A percentile compares a stretch with the other conserved stretches of the same genome.
phyloP scores from a whole-genome alignment of 2,329 filamentous ascomycete genomes.

The Tolypocladium sp. region DNA sequence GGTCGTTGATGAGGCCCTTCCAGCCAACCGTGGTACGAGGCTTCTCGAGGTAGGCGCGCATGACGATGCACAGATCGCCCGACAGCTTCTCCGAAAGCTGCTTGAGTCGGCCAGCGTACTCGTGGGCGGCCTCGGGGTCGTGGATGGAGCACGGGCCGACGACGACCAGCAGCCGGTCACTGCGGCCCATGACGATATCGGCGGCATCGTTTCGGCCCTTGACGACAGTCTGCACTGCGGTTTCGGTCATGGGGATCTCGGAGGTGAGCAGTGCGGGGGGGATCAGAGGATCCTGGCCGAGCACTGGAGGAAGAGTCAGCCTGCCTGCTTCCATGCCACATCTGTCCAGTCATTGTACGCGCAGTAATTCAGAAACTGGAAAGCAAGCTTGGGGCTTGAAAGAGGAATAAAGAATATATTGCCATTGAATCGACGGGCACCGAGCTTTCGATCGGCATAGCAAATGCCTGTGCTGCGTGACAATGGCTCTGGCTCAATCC shows the following conservation, averaged over 20 bases:
- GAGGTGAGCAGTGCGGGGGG: constrained; percentile 77
- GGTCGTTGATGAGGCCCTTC: constrained; percentile 99
- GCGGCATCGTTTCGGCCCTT: constrained; percentile 60
- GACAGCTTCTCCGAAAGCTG: constrained; percentile 69
- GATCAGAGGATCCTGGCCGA: constrained; percentile 90
- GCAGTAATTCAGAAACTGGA: neutral
- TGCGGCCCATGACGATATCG: constrained; percentile 67
- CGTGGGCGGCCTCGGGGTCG: constrained; percentile 77
- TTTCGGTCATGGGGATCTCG: constrained; percentile 65
- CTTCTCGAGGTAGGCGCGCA: constrained; percentile 99
- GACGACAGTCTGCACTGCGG: constrained; percentile 58
- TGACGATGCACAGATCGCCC: constrained; percentile 81
- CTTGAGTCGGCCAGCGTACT: constrained; percentile 78
- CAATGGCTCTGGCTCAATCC: neutral
- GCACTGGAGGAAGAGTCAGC: constrained; percentile 46
- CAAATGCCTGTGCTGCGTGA: neutral
- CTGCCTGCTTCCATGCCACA: neutral
- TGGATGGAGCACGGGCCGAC: constrained; percentile 96
- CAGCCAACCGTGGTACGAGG: constrained; percentile 95
- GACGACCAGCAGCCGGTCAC: constrained; percentile 86
- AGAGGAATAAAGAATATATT: neutral
- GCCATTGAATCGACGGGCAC: neutral
- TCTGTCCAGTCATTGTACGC: neutral
- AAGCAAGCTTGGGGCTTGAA: neutral
- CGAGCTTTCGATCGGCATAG: neutral